Evolutionary conservation across 129 eudicot species (phyloP).

Genomic region (Flaveria ramosissima): DNA sequence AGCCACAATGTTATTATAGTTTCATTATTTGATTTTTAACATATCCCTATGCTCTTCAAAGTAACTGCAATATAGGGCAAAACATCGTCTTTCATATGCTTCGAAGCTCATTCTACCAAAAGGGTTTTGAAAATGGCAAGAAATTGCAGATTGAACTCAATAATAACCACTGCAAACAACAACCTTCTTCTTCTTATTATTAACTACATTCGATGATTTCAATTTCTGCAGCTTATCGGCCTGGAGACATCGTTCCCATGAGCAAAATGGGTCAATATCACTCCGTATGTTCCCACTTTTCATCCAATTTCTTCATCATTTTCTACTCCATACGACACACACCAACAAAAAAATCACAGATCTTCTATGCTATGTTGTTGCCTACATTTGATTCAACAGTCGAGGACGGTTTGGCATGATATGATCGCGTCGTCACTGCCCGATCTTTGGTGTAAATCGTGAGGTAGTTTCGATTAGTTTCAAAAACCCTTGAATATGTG

Average conservation of each 20-base stretch:
- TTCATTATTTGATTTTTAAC: no score
- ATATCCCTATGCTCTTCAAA: no score
- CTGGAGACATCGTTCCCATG: slow-evolving; percentile 95
- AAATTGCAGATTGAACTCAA: slow-evolving; percentile 20
- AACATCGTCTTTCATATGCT: background rate
- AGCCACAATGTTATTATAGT: slow-evolving; percentile 46
- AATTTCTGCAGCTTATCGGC: slow-evolving; percentile 65
- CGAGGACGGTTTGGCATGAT: slow-evolving; percentile 95
- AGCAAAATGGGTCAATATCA: slow-evolving; percentile 98
- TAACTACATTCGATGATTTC: slow-evolving; percentile 33
- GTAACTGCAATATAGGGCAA: background rate
- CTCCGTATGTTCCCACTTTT: slow-evolving; percentile 42
- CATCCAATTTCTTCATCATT: background rate
- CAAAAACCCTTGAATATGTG: background rate
- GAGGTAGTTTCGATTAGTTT: slow-evolving; percentile 51
- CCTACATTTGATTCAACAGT: slow-evolving; percentile 40
- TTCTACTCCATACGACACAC: background rate
- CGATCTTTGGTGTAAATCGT: slow-evolving; percentile 93
- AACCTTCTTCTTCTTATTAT: background rate
- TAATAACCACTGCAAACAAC: slow-evolving; percentile 8
- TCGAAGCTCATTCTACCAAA: slow-evolving; percentile 2
- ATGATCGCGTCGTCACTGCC: slow-evolving; percentile 98
- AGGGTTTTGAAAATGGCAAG: slow-evolving; percentile 24
- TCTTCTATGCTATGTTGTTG: background rate
- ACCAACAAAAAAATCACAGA: slow-evolving; percentile 19